Conservation (phyloP, 306 rosid genomes). For the Begonia loranthoides region DNA sequence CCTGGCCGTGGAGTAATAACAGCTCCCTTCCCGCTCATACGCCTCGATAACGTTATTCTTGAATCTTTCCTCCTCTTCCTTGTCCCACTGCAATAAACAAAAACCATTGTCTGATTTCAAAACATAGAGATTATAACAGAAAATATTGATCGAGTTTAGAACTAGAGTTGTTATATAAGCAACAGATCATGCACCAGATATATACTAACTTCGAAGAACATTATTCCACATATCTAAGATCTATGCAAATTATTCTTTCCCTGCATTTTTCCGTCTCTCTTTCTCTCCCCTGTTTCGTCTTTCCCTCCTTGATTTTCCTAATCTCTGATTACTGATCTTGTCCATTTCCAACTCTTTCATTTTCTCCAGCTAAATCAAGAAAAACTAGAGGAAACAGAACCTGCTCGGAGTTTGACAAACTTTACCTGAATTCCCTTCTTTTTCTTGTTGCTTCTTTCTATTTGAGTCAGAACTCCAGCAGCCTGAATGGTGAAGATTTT, state of each 20-base stretch:
- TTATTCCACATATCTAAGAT: too few relatives aligned
- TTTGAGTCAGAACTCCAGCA: slow-evolving; percentile 87
- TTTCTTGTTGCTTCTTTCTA: slow-evolving; percentile 77
- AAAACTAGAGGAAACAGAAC: slow-evolving; percentile 7
- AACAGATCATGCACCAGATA: too few relatives aligned
- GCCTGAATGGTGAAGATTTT: slow-evolving; percentile 37
- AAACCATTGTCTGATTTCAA: background rate
- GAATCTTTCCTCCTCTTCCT: slow-evolving; percentile 82
- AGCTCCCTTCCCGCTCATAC: slow-evolving; percentile 75
- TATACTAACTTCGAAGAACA: too few relatives aligned
- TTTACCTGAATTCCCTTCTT: slow-evolving; percentile 83
- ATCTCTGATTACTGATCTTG: too few relatives aligned
- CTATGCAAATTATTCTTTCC: too few relatives aligned
- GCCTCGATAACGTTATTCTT: slow-evolving; percentile 66
- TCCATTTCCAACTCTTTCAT: too few relatives aligned
- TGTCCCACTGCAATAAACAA: slow-evolving; percentile 44
- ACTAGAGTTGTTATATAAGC: too few relatives aligned
- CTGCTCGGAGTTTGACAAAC: background rate
- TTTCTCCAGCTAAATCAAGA: background rate
- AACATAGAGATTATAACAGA: too few relatives aligned
- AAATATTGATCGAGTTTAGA: too few relatives aligned
- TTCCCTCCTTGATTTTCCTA: too few relatives aligned
- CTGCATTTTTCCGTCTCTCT: too few relatives aligned
- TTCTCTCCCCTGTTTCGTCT: too few relatives aligned
- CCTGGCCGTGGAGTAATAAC: slow-evolving; percentile 89